Percentiles rank a stretch among this genome's conserved stretches.
phyloP scores from a whole-genome alignment of 768 basidiomycete genomes.

The Serendipita sp. region DNA sequence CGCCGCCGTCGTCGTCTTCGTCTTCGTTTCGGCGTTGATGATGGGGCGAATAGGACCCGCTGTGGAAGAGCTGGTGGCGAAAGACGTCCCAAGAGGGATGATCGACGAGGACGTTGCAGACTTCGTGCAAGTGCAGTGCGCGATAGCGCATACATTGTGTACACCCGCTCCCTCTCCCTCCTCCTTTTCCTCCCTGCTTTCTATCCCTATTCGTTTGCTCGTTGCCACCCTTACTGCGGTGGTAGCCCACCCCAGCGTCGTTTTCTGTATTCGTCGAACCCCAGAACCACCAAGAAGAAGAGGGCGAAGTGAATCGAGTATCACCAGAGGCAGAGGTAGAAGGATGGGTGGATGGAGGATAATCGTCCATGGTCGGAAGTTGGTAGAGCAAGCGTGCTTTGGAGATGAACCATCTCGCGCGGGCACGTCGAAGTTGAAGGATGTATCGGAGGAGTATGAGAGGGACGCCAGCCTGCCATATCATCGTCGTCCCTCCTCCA shows the following conservation, averaged over 20 bases:
- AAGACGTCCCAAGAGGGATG: not conserved
- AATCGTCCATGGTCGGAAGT: not conserved
- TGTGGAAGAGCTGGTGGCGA: not conserved
- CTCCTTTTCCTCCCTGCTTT: too few relatives aligned
- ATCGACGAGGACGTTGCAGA: not conserved
- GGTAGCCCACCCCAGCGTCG: too few relatives aligned
- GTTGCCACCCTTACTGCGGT: too few relatives aligned
- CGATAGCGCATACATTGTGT: not conserved
- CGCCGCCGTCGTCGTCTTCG: too few relatives aligned
- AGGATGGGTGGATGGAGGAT: not conserved
- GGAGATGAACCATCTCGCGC: not conserved
- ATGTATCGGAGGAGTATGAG: not conserved
- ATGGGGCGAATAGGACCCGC: too few relatives aligned
- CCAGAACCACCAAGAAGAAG: not conserved
- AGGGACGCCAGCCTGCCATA: not conserved
- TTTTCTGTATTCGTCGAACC: too few relatives aligned
- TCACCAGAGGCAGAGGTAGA: too few relatives aligned
- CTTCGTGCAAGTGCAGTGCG: not conserved
- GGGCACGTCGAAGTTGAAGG: not conserved
- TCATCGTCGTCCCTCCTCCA: not conserved
- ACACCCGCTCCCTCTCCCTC: not conserved
- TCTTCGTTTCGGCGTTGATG: too few relatives aligned
- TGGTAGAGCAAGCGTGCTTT: not conserved
- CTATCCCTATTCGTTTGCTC: too few relatives aligned
- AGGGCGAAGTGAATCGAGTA: too few relatives aligned